These are phyloP conservation scores for Exophiala sp. DNA, from an alignment of 2,329 filamentous ascomycete species.

Conservation along the genomic window DNA sequence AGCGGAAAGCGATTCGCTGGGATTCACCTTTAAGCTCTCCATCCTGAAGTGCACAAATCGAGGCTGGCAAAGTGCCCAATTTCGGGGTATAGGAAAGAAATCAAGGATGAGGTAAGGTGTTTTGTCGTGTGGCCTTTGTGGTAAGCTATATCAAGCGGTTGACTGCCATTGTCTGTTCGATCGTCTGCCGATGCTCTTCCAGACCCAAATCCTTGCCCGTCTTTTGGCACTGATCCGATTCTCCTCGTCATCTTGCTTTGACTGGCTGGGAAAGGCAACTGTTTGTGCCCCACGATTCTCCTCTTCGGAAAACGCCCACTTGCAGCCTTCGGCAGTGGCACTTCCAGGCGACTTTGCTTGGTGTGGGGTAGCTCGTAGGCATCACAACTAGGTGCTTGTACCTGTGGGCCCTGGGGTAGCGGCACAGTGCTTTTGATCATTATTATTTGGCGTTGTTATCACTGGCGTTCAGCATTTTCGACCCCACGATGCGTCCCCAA, in stretches of 20 bases:
- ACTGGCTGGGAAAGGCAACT: neutral
- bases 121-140: neutral
- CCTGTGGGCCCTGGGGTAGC: no score
- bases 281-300: constrained; percentile 4
- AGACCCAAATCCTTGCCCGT: neutral
- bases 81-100: neutral
- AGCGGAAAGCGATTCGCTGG: constrained; percentile 10
- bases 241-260: neutral
- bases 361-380: no score
- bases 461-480: no score
- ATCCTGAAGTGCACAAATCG: neutral
- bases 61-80: neutral
- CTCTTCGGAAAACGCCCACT: constrained; percentile 4
- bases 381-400: neutral
- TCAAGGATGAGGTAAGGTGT: neutral
- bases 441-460: no score
- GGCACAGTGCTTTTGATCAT: no score
- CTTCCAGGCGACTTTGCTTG: neutral
- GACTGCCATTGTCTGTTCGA: neutral
- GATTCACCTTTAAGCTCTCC: neutral
- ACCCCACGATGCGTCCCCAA: no score
- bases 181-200: neutral
- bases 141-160: neutral
- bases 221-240: neutral
- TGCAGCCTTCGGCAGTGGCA: constrained; percentile 4